Evolutionary conservation across 805 yeast genomes (phyloP).

Genomic region (Spathaspora boniae): DNA sequence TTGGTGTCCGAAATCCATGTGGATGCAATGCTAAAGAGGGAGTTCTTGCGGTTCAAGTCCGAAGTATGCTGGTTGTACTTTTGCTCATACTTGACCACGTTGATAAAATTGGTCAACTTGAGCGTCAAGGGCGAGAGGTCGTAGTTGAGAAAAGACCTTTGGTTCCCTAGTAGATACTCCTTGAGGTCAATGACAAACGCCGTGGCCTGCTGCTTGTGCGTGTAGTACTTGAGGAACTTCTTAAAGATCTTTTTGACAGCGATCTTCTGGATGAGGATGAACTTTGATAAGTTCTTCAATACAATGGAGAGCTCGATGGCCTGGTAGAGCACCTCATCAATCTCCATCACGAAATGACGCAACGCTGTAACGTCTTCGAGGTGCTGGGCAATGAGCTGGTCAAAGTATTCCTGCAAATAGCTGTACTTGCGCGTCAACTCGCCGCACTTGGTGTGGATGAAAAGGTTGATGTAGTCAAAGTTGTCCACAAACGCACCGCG

Average conservation of each 20-base stretch:
- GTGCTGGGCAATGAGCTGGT: conserved; percentile 5
- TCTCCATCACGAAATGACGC: conserved; percentile 10
- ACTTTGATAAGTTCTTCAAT: conserved; percentile 65
- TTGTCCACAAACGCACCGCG: conserved; percentile 47
- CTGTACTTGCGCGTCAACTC: conserved; percentile 54
- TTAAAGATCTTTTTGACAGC: conserved; percentile 72
- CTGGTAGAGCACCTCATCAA: conserved; percentile 29
- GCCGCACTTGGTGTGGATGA: conserved; percentile 63
- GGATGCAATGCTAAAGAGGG: conserved; percentile 10
- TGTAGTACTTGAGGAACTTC: conserved; percentile 53
- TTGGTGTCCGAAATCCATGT: conserved; percentile 6
- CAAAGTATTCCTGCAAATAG: conserved; percentile 17
- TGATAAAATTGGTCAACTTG: conserved; percentile 44
- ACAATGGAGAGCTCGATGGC: conserved; percentile 42
- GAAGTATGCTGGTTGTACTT: not conserved
- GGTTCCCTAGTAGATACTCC: conserved; percentile 36
- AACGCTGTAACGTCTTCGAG: not conserved
- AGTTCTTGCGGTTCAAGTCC: conserved; percentile 6
- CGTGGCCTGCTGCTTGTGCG: conserved; percentile 14
- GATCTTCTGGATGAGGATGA: conserved; percentile 68
- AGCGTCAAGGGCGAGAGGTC: conserved; percentile 61
- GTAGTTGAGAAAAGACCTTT: conserved; percentile 55
- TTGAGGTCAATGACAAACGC: conserved; percentile 27
- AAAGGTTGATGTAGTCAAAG: conserved; percentile 58
- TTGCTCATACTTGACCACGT: conserved; percentile 15